Conservation (phyloP, 2,329 filamentous ascomycete genomes). For the Ploettnerulaceae sp. region DNA sequence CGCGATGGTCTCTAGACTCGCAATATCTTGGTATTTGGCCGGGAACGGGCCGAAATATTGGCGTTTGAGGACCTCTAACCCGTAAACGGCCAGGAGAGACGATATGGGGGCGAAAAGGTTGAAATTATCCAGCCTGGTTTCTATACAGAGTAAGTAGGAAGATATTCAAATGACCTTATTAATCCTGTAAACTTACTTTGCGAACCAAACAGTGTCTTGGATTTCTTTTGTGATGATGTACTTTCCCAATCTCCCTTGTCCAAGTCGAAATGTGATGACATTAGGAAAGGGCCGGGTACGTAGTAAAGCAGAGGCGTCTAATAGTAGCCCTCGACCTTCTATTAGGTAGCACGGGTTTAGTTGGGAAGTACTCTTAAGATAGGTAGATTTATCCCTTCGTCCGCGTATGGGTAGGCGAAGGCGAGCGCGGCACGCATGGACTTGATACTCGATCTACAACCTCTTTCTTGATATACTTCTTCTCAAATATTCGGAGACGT, state of each 20-base stretch:
- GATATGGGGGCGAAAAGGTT: constrained; percentile 10
- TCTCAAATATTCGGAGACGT: no score
- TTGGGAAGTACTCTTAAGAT: not conserved
- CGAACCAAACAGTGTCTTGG: constrained; percentile 18
- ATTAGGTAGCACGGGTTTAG: not conserved
- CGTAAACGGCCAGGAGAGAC: constrained; percentile 10
- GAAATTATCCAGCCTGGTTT: constrained; percentile 9
- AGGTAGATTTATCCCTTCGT: no score
- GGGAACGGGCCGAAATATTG: constrained; percentile 13
- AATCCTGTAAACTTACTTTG: constrained; percentile 12
- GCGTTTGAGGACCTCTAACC: constrained; percentile 12
- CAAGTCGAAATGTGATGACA: not conserved
- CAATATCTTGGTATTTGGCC: constrained; percentile 14
- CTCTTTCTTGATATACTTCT: no score
- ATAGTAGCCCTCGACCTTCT: no score
- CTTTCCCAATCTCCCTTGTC: not conserved
- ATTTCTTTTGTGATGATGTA: constrained; percentile 20
- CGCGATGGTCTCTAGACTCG: constrained; percentile 4
- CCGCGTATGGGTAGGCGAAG: no score
- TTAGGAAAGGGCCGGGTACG: not conserved
- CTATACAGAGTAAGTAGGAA: not conserved
- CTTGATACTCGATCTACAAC: no score
- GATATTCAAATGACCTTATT: not conserved
- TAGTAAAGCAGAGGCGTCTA: not conserved
- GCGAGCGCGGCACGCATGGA: no score